These are phyloP conservation scores for Alternaria incomplexa DNA, from an alignment of 2,329 filamentous ascomycete genomes.

Conservation along the genomic window DNA sequence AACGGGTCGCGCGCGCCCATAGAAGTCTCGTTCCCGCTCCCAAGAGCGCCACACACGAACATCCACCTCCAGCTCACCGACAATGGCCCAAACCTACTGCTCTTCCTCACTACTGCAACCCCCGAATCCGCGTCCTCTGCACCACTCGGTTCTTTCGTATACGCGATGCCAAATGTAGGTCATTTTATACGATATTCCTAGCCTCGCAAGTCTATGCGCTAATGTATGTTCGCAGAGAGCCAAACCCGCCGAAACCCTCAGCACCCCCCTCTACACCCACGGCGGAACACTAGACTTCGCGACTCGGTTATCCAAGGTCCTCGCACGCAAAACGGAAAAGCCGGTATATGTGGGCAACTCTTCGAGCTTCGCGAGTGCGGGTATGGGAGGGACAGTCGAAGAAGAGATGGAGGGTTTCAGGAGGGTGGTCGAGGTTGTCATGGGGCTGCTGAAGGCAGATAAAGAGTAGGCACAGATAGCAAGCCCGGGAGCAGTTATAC, in stretches of 20 bases:
- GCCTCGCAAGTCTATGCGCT: slow-evolving; percentile 13
- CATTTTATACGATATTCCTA: too few species aligned
- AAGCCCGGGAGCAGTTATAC: background rate
- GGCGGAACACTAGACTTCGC: slow-evolving; percentile 85
- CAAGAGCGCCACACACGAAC: slow-evolving; percentile 61
- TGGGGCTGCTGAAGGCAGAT: slow-evolving; percentile 56
- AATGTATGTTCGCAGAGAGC: slow-evolving; percentile 38
- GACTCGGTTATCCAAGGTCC: slow-evolving; percentile 79
- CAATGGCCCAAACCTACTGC: slow-evolving; percentile 58
- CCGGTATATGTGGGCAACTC: slow-evolving; percentile 94
- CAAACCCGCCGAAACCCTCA: slow-evolving; percentile 65
- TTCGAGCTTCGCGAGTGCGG: slow-evolving; percentile 74
- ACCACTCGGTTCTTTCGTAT: slow-evolving; percentile 85
- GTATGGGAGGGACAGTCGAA: slow-evolving; percentile 80
- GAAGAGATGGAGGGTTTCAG: slow-evolving; percentile 93
- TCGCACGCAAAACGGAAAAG: slow-evolving; percentile 73
- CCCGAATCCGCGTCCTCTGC: slow-evolving; percentile 48
- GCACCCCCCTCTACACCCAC: slow-evolving; percentile 78
- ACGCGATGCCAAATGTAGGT: slow-evolving; percentile 91
- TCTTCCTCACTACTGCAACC: slow-evolving; percentile 62
- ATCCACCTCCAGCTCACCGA: slow-evolving; percentile 65
- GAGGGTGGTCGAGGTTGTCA: slow-evolving; percentile 73
- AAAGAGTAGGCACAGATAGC: slow-evolving; percentile 1
- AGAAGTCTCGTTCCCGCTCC: slow-evolving; percentile 64
- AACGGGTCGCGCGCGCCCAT: slow-evolving; percentile 49